These are phyloP conservation scores for Paramecium octaurelia DNA, from an alignment of 73 alveolate genomes.

Conservation along the genomic window DNA sequence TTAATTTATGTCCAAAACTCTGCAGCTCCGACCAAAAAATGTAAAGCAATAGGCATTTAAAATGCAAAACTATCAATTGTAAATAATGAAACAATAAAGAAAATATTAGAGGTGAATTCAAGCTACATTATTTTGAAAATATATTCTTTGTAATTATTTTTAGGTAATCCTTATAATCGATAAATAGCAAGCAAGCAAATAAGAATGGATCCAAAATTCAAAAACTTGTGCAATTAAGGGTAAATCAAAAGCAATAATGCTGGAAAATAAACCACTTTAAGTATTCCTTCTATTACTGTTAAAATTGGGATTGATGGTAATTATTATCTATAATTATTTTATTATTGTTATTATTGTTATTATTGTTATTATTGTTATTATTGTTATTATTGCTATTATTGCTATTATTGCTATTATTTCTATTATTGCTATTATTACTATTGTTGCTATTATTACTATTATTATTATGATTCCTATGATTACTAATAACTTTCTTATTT, in stretches of 20 bases:
- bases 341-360: background rate
- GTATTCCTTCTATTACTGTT: conserved; percentile 5
- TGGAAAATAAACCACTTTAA: conserved; percentile 3
- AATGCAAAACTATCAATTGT: background rate
- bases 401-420: background rate
- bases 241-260: background rate
- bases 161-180: background rate
- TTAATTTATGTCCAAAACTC: conserved; percentile 9
- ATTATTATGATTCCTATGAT: background rate
- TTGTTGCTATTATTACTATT: background rate
- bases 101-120: conserved; percentile 21
- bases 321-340: background rate
- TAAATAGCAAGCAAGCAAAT: background rate
- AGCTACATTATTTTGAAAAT: background rate
- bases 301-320: background rate
- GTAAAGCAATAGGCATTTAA: conserved; percentile 13
- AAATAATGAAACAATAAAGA: background rate
- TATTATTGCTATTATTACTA: too few species aligned
- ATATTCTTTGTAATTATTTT: background rate
- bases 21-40: conserved; percentile 29
- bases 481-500: background rate
- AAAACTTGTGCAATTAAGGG: background rate
- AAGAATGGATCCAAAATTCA: background rate
- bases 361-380: background rate
- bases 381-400: background rate